A percentile compares a stretch with the other conserved stretches of the same genome.
These are phyloP conservation scores for Edaphochlamys debaryana DNA, from an alignment of 139 green algal species.

Conservation along the genomic window DNA sequence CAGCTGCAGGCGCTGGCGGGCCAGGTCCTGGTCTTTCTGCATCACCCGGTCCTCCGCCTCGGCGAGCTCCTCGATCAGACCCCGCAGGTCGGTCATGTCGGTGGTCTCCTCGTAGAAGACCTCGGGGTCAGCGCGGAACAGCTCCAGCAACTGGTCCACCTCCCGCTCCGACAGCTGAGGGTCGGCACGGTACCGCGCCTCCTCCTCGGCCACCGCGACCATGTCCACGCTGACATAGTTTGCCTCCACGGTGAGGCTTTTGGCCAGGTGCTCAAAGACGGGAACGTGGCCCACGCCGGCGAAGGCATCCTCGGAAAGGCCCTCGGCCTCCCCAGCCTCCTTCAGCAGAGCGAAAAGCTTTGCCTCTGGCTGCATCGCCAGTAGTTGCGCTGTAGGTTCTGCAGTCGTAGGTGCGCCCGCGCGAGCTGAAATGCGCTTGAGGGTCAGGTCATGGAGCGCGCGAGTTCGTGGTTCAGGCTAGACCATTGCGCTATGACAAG, in stretches of 20 bases:
- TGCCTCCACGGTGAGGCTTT: not conserved
- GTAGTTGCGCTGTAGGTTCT: no score
- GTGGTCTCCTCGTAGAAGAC: not conserved
- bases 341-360: constrained; percentile 8
- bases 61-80: not conserved
- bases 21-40: not conserved
- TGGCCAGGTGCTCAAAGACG: constrained; percentile 7
- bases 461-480: no score
- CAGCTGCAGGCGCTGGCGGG: not conserved
- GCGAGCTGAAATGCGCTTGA: no score
- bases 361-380: no score
- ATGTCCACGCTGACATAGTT: constrained; percentile 1
- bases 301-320: not conserved
- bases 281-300: not conserved
- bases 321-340: not conserved
- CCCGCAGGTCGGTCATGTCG: not conserved
- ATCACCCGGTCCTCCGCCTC: not conserved
- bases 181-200: not conserved
- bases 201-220: constrained; percentile 1
- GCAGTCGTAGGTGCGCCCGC: no score
- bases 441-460: no score
- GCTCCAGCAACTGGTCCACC: not conserved
- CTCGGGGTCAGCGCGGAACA: not conserved
- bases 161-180: not conserved
- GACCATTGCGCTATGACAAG: no score